Base-by-base conservation (phyloP, 108 stramenopile species). In the Aurantiochytrium sp. region DNA sequence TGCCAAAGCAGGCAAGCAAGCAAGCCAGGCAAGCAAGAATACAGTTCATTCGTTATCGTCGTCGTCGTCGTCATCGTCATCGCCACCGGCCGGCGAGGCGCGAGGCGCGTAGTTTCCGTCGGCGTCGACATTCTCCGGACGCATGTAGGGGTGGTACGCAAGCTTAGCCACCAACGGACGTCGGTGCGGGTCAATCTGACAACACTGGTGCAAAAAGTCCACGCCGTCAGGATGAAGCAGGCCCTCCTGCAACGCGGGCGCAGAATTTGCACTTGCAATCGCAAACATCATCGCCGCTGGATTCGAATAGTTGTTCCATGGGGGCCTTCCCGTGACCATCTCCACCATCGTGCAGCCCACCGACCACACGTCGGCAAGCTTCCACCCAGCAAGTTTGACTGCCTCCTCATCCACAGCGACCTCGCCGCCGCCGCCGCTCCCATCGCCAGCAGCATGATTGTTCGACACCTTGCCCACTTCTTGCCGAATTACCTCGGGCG, bases 271-370 rank as follows among this genome's bases (percentile, higher is more conserved):
- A 51, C 58, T 43, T 23, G 93, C 91, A 76, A 93, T 92, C 53
- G 76, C 90, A 64, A 88, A 92, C 92, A 93, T 92, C 23, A 91
- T 91, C 18, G 92, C 88, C 21, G 91, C 58, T 18, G 93, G 91
- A 69, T 93, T 90, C 18, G 44, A 10, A 55, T 59, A 92, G 3
- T 93, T 64, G 58, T 19, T 57, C 93, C 93, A 95, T 5, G 95
- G 95, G 44, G 91, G 60, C 35, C 71, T 42, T 23, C 93, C 95
- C n/a, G 95, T 95, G 16, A 92, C 58, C 95, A 95, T 95, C 91
- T 95, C 95, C 19, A 95, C 90, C 25, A 95, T 69, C 25, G 95
- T 94, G 92, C 95, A 95, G 49, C 94, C 95, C 8, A 94, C 92
- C 35, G 91, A 92, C 95, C 95, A 95, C 14, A 95, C 90, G 90